Conservation (phyloP, 2,329 filamentous ascomycete species). For the Aspergillus brunneoviolaceus region DNA sequence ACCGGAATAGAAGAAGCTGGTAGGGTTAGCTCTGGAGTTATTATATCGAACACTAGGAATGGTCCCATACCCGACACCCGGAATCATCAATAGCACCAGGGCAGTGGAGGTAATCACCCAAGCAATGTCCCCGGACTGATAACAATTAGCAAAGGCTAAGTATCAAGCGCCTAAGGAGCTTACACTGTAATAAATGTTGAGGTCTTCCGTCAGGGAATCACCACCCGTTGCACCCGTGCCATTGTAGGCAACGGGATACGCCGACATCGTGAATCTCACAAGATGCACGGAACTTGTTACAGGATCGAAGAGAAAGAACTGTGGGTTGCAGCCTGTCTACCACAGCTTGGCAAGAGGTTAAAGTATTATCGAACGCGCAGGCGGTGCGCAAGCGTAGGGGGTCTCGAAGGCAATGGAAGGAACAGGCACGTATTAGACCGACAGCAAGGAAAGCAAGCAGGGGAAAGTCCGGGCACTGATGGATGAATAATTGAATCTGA, state of each 20-base stretch:
- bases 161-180: constrained; percentile 5
- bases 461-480: constrained; percentile 1
- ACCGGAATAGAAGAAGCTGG: constrained; percentile 87
- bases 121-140: constrained; percentile 73
- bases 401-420: background rate
- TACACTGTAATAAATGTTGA: constrained; percentile 78
- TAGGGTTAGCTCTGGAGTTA: constrained; percentile 11
- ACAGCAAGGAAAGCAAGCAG: background rate
- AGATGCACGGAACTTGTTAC: background rate
- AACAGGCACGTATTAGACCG: background rate
- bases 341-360: background rate
- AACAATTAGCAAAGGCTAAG: constrained; percentile 15
- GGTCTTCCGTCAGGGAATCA: constrained; percentile 64
- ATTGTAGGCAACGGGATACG: constrained; percentile 59
- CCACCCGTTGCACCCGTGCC: constrained; percentile 64
- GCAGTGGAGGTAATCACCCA: constrained; percentile 77
- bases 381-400: background rate
- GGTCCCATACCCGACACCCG: constrained; percentile 68
- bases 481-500: background rate
- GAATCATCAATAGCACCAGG: constrained; percentile 88
- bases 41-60: background rate
- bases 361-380: background rate
- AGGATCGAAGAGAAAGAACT: background rate
- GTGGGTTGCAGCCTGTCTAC: background rate
- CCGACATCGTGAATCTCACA: constrained; percentile 30